phyloP scores from a whole-genome alignment of 257 asterid genomes.

The Capsicum chinense region DNA sequence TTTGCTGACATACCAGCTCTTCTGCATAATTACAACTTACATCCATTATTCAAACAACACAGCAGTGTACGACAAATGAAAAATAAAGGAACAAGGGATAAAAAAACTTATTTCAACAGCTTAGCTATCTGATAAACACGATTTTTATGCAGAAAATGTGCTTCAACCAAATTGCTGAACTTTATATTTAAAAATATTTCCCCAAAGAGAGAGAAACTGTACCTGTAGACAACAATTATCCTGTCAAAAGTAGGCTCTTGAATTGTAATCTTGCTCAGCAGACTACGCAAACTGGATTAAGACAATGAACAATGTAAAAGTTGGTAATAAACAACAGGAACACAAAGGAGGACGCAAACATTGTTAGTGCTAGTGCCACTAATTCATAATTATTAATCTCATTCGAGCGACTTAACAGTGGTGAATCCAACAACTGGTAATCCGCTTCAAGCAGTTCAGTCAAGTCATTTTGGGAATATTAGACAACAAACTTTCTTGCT shows the following conservation, averaged over 20 bases:
- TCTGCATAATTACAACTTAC: conserved; percentile 56
- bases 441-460: conserved; percentile 17
- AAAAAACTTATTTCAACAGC: conserved; percentile 16
- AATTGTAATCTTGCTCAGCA: conserved; percentile 70
- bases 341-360: conserved; percentile 17
- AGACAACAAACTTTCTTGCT: conserved; percentile 11
- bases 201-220: conserved; percentile 31
- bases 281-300: conserved; percentile 70
- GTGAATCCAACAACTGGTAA: conserved; percentile 19
- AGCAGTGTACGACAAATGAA: background rate
- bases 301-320: background rate
- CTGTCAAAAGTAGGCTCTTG: conserved; percentile 99
- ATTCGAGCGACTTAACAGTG: background rate
- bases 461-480: conserved; percentile 1
- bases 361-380: conserved; percentile 7
- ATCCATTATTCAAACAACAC: background rate
- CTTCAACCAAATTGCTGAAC: background rate
- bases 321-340: conserved; percentile 26
- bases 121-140: background rate
- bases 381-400: conserved; percentile 12
- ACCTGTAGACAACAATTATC: conserved; percentile 98
- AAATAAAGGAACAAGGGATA: conserved; percentile 27
- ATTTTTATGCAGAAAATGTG: conserved; percentile 12
- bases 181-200: background rate
- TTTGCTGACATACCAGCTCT: conserved; percentile 63